Base-by-base conservation (phyloP, 768 basidiomycete genomes). In the Boletus pseudo-olivaceus region DNA sequence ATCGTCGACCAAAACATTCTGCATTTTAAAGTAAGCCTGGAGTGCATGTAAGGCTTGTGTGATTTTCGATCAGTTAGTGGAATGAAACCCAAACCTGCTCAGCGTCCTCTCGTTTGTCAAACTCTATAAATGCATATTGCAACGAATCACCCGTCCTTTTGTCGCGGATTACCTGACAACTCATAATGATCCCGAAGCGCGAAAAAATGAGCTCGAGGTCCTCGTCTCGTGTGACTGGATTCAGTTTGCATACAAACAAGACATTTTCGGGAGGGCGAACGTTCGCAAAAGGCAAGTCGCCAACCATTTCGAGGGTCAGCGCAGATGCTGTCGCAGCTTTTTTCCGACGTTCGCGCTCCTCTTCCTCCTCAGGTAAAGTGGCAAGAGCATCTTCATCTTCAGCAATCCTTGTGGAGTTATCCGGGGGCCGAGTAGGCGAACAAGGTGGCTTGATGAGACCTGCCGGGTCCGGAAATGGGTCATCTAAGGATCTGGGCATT, bases 1-100 rank as follows among this genome's bases (percentile, higher is more conserved):
- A 71, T 99, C 97, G 67, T 99, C 97, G 12, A 99, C 90, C 11
- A 99, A 76, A 0, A 98, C 97, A 63, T 98, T 98, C 69, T 98
- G 97, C 97, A 99, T 99, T 72, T 98, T 99, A 76, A 98, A 95
- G 71, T 98, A 99, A 9, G 93, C 97, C 89, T 94, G 59, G 4
- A 47, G 35, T 33, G 23, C 42, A 40, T 37, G 53, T 63, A 30
- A 63, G 51, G 14, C 30, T 23, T 35, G 38, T 51, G 49, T 32
- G 14, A 40, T 32, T 3, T 40, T 43, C 12, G 14, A 46, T 2
- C 7, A 38, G n/a, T n/a, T 17, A 14, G 34, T 3, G n/a, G 33
- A 47, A 34, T 50, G 26, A 49, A 57, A 37, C 7, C 63, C 80
- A 55, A 58, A 91, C 93, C 84, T 93, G 88, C 71, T 99, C 96